phyloP scores from a whole-genome alignment of 1,284 basidiomycete species.

The Gomphus sp. region DNA sequence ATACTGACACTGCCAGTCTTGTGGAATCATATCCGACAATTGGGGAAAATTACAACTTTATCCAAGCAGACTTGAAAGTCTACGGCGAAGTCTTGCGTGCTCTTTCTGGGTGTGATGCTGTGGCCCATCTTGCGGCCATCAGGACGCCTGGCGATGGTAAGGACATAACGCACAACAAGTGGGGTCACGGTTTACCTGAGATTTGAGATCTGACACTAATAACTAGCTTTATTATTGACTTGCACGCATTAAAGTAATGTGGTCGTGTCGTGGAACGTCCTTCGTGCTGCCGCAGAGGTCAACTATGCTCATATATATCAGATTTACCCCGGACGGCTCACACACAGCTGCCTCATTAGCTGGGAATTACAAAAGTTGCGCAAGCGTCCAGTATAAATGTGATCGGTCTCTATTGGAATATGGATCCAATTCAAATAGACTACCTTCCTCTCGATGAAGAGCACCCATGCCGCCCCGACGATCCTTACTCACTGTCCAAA shows the following conservation, averaged over 20 bases:
- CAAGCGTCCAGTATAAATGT: constrained; percentile 69
- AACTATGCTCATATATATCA: constrained; percentile 5
- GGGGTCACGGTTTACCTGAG: constrained; percentile 12
- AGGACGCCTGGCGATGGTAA: constrained; percentile 44
- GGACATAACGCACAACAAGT: constrained; percentile 51
- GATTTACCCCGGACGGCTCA: background rate
- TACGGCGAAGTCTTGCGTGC: constrained; percentile 37
- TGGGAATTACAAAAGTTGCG: constrained; percentile 57
- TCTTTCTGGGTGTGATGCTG: constrained; percentile 44
- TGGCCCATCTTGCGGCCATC: constrained; percentile 49
- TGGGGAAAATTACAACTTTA: constrained; percentile 30
- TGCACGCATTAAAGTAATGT: constrained; percentile 40
- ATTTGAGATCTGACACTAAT: background rate
- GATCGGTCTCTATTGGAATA: constrained; percentile 30
- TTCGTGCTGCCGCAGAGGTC: constrained; percentile 56
- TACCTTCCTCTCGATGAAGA: constrained; percentile 69
- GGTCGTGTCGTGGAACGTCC: constrained; percentile 56
- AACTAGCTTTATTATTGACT: background rate
- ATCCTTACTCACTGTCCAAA: constrained; percentile 71
- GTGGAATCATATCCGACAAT: background rate
- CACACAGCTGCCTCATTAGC: constrained; percentile 21
- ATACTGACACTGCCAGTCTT: constrained; percentile 8
- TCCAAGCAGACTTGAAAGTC: constrained; percentile 37
- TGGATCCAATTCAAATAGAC: constrained; percentile 35
- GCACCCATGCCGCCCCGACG: constrained; percentile 61